Evolutionary conservation across 768 basidiomycete species (phyloP), one percentile per base, ranked within the genome.

Genomic region (Tylopilus subfusipes): DNA sequence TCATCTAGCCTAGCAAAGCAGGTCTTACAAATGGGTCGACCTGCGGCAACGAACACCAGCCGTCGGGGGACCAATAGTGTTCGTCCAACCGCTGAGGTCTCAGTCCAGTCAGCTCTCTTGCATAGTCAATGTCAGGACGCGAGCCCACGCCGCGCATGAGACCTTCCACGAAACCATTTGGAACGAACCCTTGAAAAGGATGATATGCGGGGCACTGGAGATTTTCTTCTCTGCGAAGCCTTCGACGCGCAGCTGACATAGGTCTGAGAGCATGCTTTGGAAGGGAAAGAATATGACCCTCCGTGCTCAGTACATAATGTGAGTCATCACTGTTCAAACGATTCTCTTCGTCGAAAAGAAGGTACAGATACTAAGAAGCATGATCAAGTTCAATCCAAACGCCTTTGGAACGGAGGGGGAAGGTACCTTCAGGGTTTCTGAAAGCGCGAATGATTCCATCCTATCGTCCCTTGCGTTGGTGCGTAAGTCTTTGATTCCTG

Each of bases 401-500:
- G 13, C 52, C 34, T 9, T 5, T 30, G 6, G 27, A 27, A 44
- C 12, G 34, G 44, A 24, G 25, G 16, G 38, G 16, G 39, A n/a
- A 53, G 70, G 30, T 55, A 87, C 93, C 79, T 95, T 96, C 44
- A 97, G 73, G 1, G 93, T 93, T 73, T 96, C 95, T 4, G 91
- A 93, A 30, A 98, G 77, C n/a, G 84, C 84, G 69, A 98, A 99
- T 5, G 90, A 93, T 70, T 98, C 97, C 97, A 98, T 98, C 55
- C 96, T 82, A 64, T 98, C 93, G 58, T 95, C 93, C 18, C 82
- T 82, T 62, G 83, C 76, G 60, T 91, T 89, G 29, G 77, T 84
- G 39, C 86, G 77, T 3, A 98, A 78, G 70, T 97, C 89, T 59
- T 79, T 76, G 53, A 98, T 84, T 9, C 90, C 86, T 6, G 88